phyloP scores from a whole-genome alignment of 306 rosid genomes.

The Cyclanthera cordifolia region DNA sequence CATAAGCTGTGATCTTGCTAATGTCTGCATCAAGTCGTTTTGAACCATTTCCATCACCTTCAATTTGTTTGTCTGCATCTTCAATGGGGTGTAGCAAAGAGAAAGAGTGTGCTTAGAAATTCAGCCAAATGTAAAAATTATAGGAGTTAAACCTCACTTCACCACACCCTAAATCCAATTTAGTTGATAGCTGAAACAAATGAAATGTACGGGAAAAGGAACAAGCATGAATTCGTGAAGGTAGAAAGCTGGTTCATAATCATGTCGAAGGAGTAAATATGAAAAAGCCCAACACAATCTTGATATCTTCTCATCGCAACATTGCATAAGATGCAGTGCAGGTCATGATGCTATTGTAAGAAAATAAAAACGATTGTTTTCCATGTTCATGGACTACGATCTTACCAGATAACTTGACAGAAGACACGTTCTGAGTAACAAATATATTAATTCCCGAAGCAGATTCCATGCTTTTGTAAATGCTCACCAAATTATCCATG shows the following conservation, averaged over 20 bases:
- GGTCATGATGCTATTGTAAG: neutral
- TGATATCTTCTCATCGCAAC: neutral
- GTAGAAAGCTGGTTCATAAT: neutral
- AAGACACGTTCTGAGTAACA: constrained; percentile 43
- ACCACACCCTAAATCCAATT: neutral
- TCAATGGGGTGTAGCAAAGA: neutral
- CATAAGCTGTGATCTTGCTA: constrained; percentile 15
- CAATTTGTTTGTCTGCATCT: constrained; percentile 38
- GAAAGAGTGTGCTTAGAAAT: neutral
- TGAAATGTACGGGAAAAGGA: too few species aligned
- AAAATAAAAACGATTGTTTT: neutral
- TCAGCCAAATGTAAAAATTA: neutral
- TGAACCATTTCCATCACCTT: constrained; percentile 18
- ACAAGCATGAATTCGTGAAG: neutral
- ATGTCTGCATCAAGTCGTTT: constrained; percentile 18
- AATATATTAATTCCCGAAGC: constrained; percentile 62
- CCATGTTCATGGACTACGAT: neutral
- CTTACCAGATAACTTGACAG: constrained; percentile 44
- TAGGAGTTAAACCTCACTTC: neutral
- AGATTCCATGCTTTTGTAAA: constrained; percentile 81
- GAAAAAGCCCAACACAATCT: neutral
- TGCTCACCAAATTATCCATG: constrained; percentile 73
- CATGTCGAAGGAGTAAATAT: neutral
- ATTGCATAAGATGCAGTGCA: neutral
- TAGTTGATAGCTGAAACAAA: too few species aligned